Base-by-base conservation (phyloP, 768 basidiomycete genomes). In the Hortiboletus flavorubellus region DNA sequence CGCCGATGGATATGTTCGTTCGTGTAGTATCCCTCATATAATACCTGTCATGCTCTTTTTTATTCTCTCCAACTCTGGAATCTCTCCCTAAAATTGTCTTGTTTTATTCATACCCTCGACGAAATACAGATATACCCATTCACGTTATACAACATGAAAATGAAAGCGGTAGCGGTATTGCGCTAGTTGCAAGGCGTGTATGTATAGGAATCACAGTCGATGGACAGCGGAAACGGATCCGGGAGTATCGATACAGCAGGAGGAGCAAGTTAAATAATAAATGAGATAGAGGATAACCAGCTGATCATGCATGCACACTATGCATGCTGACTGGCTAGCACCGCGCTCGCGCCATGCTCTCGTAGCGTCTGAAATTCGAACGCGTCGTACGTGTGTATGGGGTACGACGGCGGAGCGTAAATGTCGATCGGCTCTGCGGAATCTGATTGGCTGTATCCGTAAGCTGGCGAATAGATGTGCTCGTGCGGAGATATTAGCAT, bases 361-460 rank as follows among this genome's bases (percentile, higher is more conserved):
- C 61, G 68, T 14, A 71, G 55, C 18, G 61, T 50, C 54, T 71
- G 73, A 21, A 72, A 70, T n/a, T 68, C 73, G 46, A 72, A 65
- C 16, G 68, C 56, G 54, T 75, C 73, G 38, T 65, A 69, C 16
- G 68, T 51, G 47, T 58, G 41, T 10, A 62, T 51, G 31, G 56
- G 14, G 26, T 59, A 66, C 21, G 58, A 29, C 16, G 65, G 34
- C 31, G 58, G 16, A 14, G 56, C 47, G 21, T 58, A 60, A n/a
- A 66, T 49, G 34, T 67, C 64, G 9, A 58, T 41, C 26, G 61
- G 49, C 15, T 61, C 69, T 4, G 51, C 45, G 4, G 68, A 51
- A 40, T 58, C 51, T 16, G 68, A 49, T 31, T 57, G 67, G 34
- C 43, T 40, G 47, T 58, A 72, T 18, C 54, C 61, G 12, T 63